phyloP scores from a whole-genome alignment of 306 rosid genomes.

The Bauhinia variegata region DNA sequence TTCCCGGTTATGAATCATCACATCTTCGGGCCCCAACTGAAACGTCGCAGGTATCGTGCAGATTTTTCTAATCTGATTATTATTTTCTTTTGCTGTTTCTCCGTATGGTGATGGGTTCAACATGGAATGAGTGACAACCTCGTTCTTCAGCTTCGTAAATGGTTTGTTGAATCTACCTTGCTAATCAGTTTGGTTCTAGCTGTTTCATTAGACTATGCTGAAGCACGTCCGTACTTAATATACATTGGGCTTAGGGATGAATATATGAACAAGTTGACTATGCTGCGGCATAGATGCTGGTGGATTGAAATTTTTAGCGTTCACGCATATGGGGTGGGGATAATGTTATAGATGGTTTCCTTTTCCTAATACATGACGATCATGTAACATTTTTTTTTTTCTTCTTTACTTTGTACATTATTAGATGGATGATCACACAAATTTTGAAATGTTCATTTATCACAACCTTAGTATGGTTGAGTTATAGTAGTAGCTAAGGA shows the following conservation, averaged over 20 bases:
- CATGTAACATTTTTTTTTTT: too few relatives aligned
- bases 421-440: not conserved
- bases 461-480: not conserved
- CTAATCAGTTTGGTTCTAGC: too few relatives aligned
- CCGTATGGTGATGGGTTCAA: not conserved
- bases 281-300: not conserved
- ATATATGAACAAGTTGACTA: not conserved
- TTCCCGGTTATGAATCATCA: constrained; percentile 91
- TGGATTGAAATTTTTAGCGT: not conserved
- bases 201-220: too few relatives aligned
- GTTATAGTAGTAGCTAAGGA: not conserved
- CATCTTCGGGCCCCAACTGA: constrained; percentile 80
- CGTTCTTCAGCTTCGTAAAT: too few relatives aligned
- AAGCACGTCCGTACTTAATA: too few relatives aligned
- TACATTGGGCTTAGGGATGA: too few relatives aligned
- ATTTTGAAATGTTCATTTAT: not conserved
- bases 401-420: not conserved
- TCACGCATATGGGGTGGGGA: not conserved
- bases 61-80: not conserved
- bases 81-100: not conserved
- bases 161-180: not conserved
- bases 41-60: constrained; percentile 61
- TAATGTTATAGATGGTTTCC: too few relatives aligned
- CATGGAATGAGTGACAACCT: too few relatives aligned
- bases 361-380: too few relatives aligned